These are phyloP conservation scores for Musa acuminata DNA, from an alignment of 176 grass and related monocot genomes.

Conservation along the genomic window DNA sequence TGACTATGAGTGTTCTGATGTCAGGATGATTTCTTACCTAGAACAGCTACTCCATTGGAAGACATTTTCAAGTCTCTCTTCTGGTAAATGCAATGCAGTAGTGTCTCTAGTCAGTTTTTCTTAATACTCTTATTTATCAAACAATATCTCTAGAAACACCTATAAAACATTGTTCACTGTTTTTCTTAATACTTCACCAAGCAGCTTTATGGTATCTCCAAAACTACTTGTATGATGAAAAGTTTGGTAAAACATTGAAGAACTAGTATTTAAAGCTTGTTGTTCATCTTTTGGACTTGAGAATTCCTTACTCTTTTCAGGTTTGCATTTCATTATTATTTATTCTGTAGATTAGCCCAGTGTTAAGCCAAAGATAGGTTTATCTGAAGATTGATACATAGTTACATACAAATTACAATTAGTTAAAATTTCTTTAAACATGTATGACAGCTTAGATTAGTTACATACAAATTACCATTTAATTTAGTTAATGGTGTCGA, in stretches of 20 bases:
- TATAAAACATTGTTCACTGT: too few species aligned
- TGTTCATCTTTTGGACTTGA: too few species aligned
- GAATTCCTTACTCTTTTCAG: too few species aligned
- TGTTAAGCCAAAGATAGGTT: not conserved
- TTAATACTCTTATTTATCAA: not conserved
- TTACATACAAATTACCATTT: not conserved
- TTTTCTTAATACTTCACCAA: not conserved
- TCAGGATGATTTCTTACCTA: conserved; percentile 93
- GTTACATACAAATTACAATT: too few species aligned
- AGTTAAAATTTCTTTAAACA: not conserved
- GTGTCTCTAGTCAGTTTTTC: not conserved
- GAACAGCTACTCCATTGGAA: conserved; percentile 80
- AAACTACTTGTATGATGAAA: too few species aligned
- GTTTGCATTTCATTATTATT: too few species aligned
- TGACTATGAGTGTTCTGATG: conserved; percentile 3
- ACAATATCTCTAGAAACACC: too few species aligned
- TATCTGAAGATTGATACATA: not conserved
- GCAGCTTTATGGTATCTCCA: too few species aligned
- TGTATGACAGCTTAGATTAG: not conserved
- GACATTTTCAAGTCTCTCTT: conserved; percentile 96
- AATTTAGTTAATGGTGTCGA: not conserved
- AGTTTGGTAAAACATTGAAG: too few species aligned
- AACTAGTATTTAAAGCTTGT: too few species aligned
- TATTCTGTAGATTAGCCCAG: not conserved
- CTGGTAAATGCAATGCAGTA: conserved; percentile 35